Evolutionary conservation across 495 filamentous ascomycete genomes (phyloP).

Genomic region (Niebla homalea): DNA sequence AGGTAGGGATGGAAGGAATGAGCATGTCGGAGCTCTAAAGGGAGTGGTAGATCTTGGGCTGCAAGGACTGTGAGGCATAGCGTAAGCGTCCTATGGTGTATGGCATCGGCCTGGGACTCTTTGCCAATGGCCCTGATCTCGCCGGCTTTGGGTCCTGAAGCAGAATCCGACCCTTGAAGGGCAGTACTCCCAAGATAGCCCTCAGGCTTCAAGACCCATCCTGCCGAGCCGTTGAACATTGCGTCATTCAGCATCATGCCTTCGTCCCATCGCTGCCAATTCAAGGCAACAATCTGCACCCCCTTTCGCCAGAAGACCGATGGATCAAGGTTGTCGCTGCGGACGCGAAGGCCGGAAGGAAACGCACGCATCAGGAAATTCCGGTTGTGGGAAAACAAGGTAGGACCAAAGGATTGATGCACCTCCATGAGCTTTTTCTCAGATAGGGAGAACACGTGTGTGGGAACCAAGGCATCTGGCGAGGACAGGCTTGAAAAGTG

Average conservation of each 20-base stretch:
- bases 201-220: constrained; percentile 75
- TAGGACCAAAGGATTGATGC: constrained; percentile 42
- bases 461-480: constrained; percentile 57
- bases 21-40: constrained; percentile 32
- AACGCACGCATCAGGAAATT: constrained; percentile 78
- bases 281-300: constrained; percentile 83
- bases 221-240: constrained; percentile 71
- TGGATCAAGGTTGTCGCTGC: constrained; percentile 77
- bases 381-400: constrained; percentile 73
- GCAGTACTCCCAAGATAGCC: constrained; percentile 35
- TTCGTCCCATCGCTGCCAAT: constrained; percentile 85
- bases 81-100: constrained; percentile 22
- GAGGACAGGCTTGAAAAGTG: constrained; percentile 59
- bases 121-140: neutral
- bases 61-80: constrained; percentile 39
- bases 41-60: constrained; percentile 38
- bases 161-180: neutral
- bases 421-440: constrained; percentile 65
- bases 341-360: constrained; percentile 67
- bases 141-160: neutral
- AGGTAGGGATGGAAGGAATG: constrained; percentile 63
- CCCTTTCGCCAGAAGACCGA: constrained; percentile 75
- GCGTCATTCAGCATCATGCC: constrained; percentile 94
- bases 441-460: constrained; percentile 77
- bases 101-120: constrained; percentile 17